Conservation (phyloP, 2,329 filamentous ascomycete species). For the Westerdykella aurantiaca region DNA sequence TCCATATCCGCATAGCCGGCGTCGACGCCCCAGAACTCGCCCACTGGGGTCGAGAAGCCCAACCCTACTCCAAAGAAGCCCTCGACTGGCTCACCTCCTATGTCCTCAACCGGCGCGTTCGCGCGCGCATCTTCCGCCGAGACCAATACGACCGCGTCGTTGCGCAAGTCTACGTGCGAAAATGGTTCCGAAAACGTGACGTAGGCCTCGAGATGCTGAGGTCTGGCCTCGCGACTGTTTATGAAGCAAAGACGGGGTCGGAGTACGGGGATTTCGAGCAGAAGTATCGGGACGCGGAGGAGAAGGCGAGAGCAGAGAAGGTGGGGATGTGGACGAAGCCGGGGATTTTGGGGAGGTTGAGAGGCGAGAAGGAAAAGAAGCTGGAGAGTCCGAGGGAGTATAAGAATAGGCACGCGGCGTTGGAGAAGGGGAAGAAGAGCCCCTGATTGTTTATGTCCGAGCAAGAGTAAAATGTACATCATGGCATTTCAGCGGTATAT, state of each 20-base stretch:
- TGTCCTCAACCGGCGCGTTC: constrained; percentile 65
- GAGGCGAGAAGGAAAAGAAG: constrained; percentile 48
- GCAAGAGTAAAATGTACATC: too few relatives aligned
- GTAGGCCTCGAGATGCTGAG: constrained; percentile 88
- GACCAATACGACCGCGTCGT: constrained; percentile 94
- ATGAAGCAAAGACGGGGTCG: constrained; percentile 83
- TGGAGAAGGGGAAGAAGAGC: constrained; percentile 33
- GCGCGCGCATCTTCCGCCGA: constrained; percentile 73
- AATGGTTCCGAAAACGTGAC: constrained; percentile 63
- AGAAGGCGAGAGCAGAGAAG: constrained; percentile 39
- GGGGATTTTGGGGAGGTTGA: constrained; percentile 35
- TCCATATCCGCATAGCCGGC: constrained; percentile 83
- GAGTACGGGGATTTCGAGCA: constrained; percentile 71
- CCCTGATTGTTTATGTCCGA: too few relatives aligned
- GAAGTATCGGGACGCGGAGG: constrained; percentile 62
- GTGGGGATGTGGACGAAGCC: constrained; percentile 62
- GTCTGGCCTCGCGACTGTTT: constrained; percentile 78
- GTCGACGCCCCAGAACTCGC: constrained; percentile 89
- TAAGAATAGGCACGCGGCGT: constrained; percentile 57
- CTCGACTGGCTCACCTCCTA: constrained; percentile 72
- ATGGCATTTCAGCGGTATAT: too few relatives aligned
- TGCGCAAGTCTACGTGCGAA: constrained; percentile 72
- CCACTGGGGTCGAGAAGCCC: constrained; percentile 83
- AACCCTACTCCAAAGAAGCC: constrained; percentile 78
- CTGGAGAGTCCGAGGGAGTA: constrained; percentile 82